Percentiles rank a stretch among this genome's conserved stretches.
These are phyloP conservation scores for Bipolaris zeicola DNA, from an alignment of 2,329 filamentous ascomycete species.

Conservation along the genomic window DNA sequence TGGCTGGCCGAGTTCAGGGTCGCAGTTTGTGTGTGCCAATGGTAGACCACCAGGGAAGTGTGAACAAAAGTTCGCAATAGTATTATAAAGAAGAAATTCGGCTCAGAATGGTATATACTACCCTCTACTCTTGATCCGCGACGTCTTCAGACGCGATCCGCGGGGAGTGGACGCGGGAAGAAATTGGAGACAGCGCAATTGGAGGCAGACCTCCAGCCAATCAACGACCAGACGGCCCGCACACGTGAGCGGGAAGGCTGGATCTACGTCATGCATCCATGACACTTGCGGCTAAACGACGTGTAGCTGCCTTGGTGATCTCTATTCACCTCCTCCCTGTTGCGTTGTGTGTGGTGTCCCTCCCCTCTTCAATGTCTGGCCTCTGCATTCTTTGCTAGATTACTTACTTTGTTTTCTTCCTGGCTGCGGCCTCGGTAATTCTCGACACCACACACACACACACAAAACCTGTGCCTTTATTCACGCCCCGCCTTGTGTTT, in stretches of 20 bases:
- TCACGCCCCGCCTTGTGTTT: conserved; percentile 30
- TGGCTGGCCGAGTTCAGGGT: too few species aligned
- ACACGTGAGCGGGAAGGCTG: conserved; percentile 32
- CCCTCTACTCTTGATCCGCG: not conserved
- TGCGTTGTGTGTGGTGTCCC: conserved; percentile 29
- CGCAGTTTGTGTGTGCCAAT: too few species aligned
- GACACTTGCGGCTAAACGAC: conserved; percentile 24
- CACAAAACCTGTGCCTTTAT: conserved; percentile 22
- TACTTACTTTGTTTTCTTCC: conserved; percentile 24
- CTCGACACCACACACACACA: conserved; percentile 28
- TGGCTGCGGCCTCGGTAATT: conserved; percentile 19
- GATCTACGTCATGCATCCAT: conserved; percentile 47
- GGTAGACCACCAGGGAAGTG: too few species aligned
- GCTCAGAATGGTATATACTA: not conserved
- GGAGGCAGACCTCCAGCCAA: conserved; percentile 27
- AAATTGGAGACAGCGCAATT: conserved; percentile 20
- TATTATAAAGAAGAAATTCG: not conserved
- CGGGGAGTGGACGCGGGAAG: conserved; percentile 10
- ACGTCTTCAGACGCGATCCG: conserved; percentile 5
- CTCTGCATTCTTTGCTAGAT: conserved; percentile 28
- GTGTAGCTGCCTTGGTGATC: conserved; percentile 45
- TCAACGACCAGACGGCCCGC: conserved; percentile 28
- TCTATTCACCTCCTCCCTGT: conserved; percentile 22
- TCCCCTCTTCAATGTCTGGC: conserved; percentile 21
- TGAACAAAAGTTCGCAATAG: too few species aligned